phyloP scores from a whole-genome alignment of 192 early-diverging fungal genomes.

The Entophlyctis luteolus region DNA sequence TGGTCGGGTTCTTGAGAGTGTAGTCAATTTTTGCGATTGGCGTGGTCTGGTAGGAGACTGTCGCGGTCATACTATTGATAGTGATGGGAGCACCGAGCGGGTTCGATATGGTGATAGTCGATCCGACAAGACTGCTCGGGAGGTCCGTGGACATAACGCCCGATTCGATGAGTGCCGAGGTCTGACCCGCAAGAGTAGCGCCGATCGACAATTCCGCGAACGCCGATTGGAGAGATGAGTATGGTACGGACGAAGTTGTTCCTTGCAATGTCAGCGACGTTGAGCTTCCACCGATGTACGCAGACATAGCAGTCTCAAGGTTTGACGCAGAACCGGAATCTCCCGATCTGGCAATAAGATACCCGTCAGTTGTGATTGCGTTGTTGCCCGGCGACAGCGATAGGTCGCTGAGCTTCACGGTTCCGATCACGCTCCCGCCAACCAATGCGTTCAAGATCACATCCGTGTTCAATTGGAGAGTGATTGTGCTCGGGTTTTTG shows the following conservation, averaged over 20 bases:
- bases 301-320: neutral
- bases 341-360: neutral
- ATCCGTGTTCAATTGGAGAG: slow-evolving; percentile 4
- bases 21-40: neutral
- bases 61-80: neutral
- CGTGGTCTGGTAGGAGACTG: neutral
- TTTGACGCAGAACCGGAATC: neutral
- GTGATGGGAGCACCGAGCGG: slow-evolving; percentile 7
- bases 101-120: neutral
- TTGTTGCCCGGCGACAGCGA: neutral
- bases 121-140: neutral
- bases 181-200: neutral
- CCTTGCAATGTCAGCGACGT: neutral
- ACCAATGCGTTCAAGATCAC: neutral
- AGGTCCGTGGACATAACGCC: neutral
- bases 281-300: neutral
- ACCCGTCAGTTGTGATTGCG: neutral
- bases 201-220: neutral
- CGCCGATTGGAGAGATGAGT: slow-evolving; percentile 8
- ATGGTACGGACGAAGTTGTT: neutral
- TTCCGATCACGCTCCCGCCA: neutral
- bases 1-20: neutral
- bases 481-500: neutral
- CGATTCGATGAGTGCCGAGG: neutral
- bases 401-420: neutral